Conservation (phyloP, 2,329 filamentous ascomycete genomes). For the Dendryphion nanum region DNA sequence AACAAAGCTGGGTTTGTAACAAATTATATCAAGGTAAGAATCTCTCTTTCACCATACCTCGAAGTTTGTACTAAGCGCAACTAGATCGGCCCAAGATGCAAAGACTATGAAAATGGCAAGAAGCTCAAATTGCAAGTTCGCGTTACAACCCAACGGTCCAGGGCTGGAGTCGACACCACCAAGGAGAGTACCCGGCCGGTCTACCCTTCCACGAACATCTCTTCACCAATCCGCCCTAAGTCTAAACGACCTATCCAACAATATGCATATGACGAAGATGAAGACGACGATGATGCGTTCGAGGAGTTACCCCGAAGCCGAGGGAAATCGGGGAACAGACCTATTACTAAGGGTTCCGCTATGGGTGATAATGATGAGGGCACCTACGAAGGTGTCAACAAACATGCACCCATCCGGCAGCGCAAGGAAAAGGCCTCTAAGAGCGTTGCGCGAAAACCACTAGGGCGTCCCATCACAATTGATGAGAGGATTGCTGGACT, state of each 20-base stretch:
- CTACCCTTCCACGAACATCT: conserved; percentile 66
- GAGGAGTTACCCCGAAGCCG: conserved; percentile 34
- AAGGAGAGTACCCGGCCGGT: conserved; percentile 38
- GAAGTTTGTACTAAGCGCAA: conserved; percentile 8
- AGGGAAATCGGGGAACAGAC: conserved; percentile 5
- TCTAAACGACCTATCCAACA: conserved; percentile 37
- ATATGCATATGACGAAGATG: conserved; percentile 24
- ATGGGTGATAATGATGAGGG: conserved; percentile 34
- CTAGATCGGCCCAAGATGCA: conserved; percentile 44
- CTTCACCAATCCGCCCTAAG: conserved; percentile 57
- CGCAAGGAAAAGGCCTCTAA: conserved; percentile 39
- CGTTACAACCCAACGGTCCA: no score
- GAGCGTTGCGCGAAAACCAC: conserved; percentile 6
- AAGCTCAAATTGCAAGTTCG: conserved; percentile 55
- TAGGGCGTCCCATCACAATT: conserved; percentile 59
- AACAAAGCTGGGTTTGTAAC: conserved; percentile 67
- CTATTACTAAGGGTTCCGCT: conserved; percentile 27
- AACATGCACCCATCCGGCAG: conserved; percentile 30
- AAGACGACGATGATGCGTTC: conserved; percentile 44
- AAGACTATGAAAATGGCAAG: conserved; percentile 42
- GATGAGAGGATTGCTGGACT: conserved; percentile 56
- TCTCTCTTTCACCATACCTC: conserved; percentile 20
- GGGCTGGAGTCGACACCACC: no score
- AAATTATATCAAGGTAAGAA: conserved; percentile 70
- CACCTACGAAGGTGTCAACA: conserved; percentile 48